Evolutionary conservation across 768 basidiomycete genomes (phyloP).

Genomic region (Tricholoma terreum): DNA sequence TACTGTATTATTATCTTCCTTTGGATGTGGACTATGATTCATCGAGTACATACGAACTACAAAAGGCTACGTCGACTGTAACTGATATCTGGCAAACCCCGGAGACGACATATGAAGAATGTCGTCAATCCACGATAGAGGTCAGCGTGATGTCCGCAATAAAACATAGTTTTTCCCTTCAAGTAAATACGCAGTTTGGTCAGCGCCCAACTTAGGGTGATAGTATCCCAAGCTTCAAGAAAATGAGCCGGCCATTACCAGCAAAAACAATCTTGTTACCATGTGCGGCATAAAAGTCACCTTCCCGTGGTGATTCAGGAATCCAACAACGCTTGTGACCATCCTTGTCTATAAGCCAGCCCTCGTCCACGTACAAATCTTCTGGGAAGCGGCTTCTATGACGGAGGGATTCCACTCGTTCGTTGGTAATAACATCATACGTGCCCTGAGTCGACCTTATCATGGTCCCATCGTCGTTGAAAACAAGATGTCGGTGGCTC

Average conservation of each 20-base stretch:
- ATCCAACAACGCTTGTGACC: not conserved
- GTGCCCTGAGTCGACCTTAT: not conserved
- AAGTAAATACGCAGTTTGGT: too few species aligned
- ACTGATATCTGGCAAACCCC: too few species aligned
- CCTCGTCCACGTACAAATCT: not conserved
- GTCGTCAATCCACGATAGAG: too few species aligned
- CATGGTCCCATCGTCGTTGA: not conserved
- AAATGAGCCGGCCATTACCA: not conserved
- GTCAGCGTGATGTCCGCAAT: too few species aligned
- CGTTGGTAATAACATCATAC: not conserved
- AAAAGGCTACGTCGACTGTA: too few species aligned
- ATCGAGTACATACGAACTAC: too few species aligned
- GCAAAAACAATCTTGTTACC: constrained; percentile 2
- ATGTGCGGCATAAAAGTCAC: not conserved
- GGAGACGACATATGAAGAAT: too few species aligned
- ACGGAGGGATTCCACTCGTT: not conserved
- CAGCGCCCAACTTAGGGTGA: too few species aligned
- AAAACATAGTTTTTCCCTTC: too few species aligned
- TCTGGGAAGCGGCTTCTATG: not conserved
- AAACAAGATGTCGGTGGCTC: not conserved
- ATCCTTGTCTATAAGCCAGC: not conserved
- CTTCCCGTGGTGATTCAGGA: not conserved
- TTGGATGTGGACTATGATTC: too few species aligned
- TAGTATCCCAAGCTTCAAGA: not conserved
- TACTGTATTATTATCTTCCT: too few species aligned